Evolutionary conservation across 2,329 filamentous ascomycete genomes (phyloP).

Genomic region (Talaromyces verruculosus): DNA sequence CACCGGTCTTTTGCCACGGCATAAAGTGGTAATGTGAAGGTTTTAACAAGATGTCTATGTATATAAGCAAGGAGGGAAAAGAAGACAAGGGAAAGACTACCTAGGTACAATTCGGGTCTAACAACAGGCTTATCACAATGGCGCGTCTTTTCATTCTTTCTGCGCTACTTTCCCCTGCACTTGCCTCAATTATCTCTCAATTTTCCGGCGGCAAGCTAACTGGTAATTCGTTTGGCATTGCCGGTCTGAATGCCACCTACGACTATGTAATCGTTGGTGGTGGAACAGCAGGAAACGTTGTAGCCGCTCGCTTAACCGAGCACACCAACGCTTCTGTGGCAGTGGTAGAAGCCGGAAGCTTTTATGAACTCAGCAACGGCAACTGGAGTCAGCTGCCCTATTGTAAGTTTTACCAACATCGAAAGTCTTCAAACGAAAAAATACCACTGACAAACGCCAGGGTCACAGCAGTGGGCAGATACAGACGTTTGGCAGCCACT

Average conservation of each 20-base stretch:
- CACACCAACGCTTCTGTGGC: background rate
- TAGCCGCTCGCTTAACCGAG: background rate
- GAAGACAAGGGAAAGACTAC: background rate
- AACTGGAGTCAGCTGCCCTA: background rate
- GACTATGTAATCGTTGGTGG: background rate
- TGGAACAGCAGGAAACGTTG: background rate
- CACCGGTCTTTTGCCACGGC: background rate
- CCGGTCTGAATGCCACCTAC: background rate
- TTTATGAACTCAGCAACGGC: background rate
- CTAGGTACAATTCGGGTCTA: background rate
- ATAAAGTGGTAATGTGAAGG: background rate
- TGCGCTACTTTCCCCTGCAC: background rate
- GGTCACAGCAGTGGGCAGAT: background rate
- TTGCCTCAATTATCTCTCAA: background rate
- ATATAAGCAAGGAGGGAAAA: background rate
- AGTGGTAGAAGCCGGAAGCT: background rate
- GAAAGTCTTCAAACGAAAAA: background rate
- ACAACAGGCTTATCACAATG: background rate
- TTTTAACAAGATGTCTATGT: background rate
- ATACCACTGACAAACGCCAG: background rate
- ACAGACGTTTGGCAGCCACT: background rate
- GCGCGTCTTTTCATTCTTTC: background rate
- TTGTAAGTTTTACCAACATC: background rate
- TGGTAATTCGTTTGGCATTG: background rate
- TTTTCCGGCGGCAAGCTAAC: background rate